Conservation (phyloP, 345 rosid species). For the Eutrema heterophyllum region DNA sequence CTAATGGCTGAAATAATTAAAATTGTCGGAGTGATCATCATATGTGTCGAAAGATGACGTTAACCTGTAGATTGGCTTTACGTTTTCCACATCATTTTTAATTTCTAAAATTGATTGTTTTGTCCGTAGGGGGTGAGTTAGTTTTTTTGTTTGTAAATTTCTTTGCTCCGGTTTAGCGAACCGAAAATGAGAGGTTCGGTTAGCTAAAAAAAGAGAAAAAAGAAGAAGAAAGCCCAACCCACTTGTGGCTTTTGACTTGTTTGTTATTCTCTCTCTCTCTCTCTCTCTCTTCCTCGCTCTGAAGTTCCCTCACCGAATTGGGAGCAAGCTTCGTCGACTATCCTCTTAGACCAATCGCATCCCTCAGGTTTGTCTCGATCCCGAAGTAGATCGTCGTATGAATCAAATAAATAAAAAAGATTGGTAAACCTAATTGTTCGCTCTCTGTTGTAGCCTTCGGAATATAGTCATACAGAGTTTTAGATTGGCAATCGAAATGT, state of each 20-base stretch:
- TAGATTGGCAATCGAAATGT: neutral
- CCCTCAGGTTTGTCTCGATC: constrained; percentile 8
- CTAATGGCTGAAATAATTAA: neutral
- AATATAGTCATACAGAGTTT: neutral
- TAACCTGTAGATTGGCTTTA: too few relatives aligned
- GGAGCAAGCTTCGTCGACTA: neutral
- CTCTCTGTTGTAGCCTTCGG: neutral
- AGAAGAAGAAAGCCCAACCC: neutral
- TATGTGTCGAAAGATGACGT: too few relatives aligned
- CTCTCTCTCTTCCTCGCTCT: neutral
- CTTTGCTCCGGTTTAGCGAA: too few relatives aligned
- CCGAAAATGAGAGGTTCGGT: too few relatives aligned
- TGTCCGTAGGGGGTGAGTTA: too few relatives aligned
- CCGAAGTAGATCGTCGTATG: neutral
- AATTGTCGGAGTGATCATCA: neutral
- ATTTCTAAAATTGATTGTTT: too few relatives aligned
- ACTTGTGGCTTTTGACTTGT: constrained; percentile 3
- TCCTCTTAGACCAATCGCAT: neutral
- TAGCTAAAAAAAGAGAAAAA: too few relatives aligned
- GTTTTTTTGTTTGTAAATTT: too few relatives aligned
- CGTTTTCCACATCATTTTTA: too few relatives aligned
- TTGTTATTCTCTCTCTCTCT: neutral
- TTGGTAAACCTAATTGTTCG: neutral
- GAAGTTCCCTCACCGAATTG: neutral
- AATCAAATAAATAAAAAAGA: neutral